Evolutionary conservation across 139 green algal genomes (phyloP), one percentile per base, ranked within the genome.

Genomic region (Auxenochlorella pyrenoidosa): DNA sequence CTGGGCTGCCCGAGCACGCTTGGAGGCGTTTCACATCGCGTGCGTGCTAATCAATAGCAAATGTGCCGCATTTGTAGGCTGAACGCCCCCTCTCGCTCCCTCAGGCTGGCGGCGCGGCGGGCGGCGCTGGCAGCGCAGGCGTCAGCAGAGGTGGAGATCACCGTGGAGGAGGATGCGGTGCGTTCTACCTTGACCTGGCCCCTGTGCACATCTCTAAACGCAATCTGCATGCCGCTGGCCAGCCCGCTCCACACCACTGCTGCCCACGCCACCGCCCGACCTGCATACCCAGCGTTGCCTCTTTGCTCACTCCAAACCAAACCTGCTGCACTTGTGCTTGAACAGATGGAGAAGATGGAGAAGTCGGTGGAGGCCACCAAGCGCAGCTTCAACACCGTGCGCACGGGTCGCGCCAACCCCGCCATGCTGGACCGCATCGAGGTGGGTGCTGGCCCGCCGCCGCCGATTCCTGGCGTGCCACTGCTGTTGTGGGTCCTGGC

Each of bases 351-450:
- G 36, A 90, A 91, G 32, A 98, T 98, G 95, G 91, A 97, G 41
- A 98, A 98, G 90, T 92, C 91, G 38, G 41, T 98, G 4, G 87
- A 88, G 19, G 91, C 88, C 0, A 83, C 95, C 32, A 85, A 82
- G 41, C 90, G 94, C 34, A 95, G 93, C 87, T 98, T 99, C 86
- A 92, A 93, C 85, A 98, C 95, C 36, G 93, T 99, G 58, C 90
- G 97, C 21, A 99, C 97, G 22, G 97, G 97, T 2, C 90, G 97
- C 18, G 97, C 97, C 68, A 98, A 95, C 86, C 89, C 96, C 5
- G 80, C 92, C 54, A 97, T 99, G 90, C 92, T 99, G 34, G 97
- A 99, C 89, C 91, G 95, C 16, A 92, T 99, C 34, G 88, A 94
- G 88, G 96, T 95, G 58, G 2, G 70, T 15, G 19, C 47, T 54